phyloP scores from a whole-genome alignment of 2,329 filamentous ascomycete genomes.

The Calycina marina region DNA sequence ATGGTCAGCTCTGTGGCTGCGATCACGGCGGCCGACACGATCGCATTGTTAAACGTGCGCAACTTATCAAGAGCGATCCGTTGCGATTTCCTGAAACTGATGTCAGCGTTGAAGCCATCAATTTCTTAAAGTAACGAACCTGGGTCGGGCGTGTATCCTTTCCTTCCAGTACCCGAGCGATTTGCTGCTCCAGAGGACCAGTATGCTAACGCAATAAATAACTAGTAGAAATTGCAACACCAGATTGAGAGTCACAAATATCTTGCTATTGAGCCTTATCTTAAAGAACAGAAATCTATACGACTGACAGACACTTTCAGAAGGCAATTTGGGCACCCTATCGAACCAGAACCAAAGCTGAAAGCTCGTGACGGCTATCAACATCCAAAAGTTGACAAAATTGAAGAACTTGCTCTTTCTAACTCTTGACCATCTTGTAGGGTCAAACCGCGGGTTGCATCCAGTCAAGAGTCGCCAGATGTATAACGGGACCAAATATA shows the following conservation, averaged over 20 bases:
- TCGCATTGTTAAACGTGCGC: neutral
- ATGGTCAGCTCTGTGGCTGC: conserved; percentile 13
- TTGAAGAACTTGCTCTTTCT: conserved; percentile 3
- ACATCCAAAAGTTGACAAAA: conserved; percentile 6
- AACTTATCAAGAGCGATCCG: neutral
- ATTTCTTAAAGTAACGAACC: too few relatives aligned
- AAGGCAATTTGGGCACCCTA: neutral
- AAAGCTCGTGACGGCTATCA: conserved; percentile 7
- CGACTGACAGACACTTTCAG: conserved; percentile 2
- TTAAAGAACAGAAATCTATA: conserved; percentile 9
- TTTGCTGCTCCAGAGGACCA: too few relatives aligned
- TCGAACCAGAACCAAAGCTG: conserved; percentile 10
- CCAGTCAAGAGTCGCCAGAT: conserved; percentile 6
- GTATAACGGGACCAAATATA: conserved; percentile 7
- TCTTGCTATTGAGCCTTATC: conserved; percentile 4
- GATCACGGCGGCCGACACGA: conserved; percentile 4
- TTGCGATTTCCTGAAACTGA: too few relatives aligned
- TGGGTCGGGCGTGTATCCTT: neutral
- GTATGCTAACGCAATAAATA: conserved; percentile 2
- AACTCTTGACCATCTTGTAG: conserved; percentile 7
- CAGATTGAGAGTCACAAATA: conserved; percentile 6
- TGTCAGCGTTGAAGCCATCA: too few relatives aligned
- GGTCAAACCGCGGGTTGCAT: conserved; percentile 5
- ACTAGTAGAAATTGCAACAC: conserved; percentile 6
- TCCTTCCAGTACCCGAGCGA: too few relatives aligned